A percentile compares a stretch with the other conserved stretches of the same genome.
These are phyloP conservation scores for Quercus engelmannii DNA, from an alignment of 306 rosid species.

Conservation along the genomic window DNA sequence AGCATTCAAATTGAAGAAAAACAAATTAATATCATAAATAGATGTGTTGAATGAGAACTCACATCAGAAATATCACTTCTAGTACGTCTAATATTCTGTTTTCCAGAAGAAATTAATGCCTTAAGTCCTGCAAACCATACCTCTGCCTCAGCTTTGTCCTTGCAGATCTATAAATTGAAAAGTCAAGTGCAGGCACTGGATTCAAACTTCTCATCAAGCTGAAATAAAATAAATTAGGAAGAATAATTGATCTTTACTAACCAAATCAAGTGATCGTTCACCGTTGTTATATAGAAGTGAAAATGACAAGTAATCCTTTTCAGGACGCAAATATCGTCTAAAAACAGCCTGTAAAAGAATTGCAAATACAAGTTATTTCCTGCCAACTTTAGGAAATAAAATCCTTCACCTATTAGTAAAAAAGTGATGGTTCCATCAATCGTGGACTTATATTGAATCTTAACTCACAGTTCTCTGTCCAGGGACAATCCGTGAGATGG, in stretches of 20 bases:
- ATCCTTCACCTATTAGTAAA: background rate
- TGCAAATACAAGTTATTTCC: background rate
- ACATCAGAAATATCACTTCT: conserved; percentile 64
- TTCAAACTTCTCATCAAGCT: conserved; percentile 11
- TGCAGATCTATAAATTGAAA: conserved; percentile 71
- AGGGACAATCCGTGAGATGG: conserved; percentile 53
- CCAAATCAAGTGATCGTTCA: conserved; percentile 92
- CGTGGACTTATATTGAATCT: conserved; percentile 9
- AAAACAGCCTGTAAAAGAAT: conserved; percentile 72
- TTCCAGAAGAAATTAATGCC: conserved; percentile 57
- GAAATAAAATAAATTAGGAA: background rate
- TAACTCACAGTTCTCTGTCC: conserved; percentile 97
- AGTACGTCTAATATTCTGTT: conserved; percentile 33
- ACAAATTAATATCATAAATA: background rate
- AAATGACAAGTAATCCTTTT: conserved; percentile 87
- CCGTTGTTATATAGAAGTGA: conserved; percentile 75
- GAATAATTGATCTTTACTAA: conserved; percentile 34
- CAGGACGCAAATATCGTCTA: conserved; percentile 85
- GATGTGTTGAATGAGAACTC: conserved; percentile 35
- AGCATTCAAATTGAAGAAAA: background rate
- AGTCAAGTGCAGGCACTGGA: background rate
- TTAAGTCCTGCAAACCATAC: conserved; percentile 79
- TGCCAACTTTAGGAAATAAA: background rate
- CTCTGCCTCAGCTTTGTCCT: conserved; percentile 88
- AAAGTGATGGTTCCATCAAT: background rate